Conservation (phyloP, 495 filamentous ascomycete species). For the Pyrenula aspistea region DNA sequence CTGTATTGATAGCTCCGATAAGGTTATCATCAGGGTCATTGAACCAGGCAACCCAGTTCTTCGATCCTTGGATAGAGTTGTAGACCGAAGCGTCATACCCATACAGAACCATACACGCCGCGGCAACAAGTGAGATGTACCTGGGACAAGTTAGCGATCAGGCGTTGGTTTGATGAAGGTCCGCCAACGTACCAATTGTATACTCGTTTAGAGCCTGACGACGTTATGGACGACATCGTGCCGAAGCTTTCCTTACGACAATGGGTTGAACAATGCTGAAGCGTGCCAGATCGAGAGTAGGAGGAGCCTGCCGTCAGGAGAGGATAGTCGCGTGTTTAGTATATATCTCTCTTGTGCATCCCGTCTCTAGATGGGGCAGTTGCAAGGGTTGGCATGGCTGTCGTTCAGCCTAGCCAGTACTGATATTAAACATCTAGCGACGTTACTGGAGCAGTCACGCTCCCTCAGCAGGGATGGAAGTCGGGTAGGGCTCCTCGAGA, state of each 20-base stretch:
- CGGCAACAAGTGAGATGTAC: constrained; percentile 50
- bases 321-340: too few species aligned
- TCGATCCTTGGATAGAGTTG: constrained; percentile 48
- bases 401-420: background rate
- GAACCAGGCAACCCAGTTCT: constrained; percentile 49
- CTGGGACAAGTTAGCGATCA: constrained; percentile 14
- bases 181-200: constrained; percentile 20
- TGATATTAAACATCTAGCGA: background rate
- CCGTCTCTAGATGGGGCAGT: too few species aligned
- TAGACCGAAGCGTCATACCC: constrained; percentile 56
- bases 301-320: too few species aligned
- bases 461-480: background rate
- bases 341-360: too few species aligned
- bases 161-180: background rate
- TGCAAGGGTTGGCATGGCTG: background rate
- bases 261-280: background rate
- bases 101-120: constrained; percentile 56
- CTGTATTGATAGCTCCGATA: constrained; percentile 47
- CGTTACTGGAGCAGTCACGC: background rate
- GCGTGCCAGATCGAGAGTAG: too few species aligned
- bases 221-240: background rate
- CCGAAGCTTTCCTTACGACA: background rate
- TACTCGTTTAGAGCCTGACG: constrained; percentile 8
- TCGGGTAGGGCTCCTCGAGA: background rate
- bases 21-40: constrained; percentile 34